Conservation (phyloP, 2,329 filamentous ascomycete species). For the Parafenestella ontariensis region DNA sequence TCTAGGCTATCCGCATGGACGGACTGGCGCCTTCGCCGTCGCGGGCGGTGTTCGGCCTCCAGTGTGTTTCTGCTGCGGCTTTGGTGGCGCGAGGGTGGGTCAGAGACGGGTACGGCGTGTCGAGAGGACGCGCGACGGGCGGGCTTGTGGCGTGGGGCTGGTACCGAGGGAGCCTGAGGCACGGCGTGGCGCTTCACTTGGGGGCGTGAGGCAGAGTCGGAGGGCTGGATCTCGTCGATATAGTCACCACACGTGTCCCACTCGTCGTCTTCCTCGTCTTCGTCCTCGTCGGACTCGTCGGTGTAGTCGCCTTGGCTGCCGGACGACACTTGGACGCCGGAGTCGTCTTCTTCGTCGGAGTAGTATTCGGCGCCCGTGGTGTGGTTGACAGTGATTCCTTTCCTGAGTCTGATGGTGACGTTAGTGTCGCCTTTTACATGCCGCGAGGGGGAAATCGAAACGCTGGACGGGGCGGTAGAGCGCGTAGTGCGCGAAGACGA, state of each 20-base stretch:
- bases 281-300: conserved; percentile 32
- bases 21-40: conserved; percentile 44
- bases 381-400: conserved; percentile 50
- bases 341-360: conserved; percentile 44
- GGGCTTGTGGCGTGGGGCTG: conserved; percentile 46
- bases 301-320: conserved; percentile 44
- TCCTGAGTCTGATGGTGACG: conserved; percentile 46
- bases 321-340: conserved; percentile 41
- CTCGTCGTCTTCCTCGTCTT: conserved; percentile 40
- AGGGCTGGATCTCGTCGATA: conserved; percentile 55
- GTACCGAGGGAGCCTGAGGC: conserved; percentile 37
- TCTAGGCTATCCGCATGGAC: conserved; percentile 53
- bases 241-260: conserved; percentile 36
- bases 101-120: conserved; percentile 40
- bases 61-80: conserved; percentile 43
- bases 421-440: conserved; percentile 46
- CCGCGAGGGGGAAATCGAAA: conserved; percentile 38
- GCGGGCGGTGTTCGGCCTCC: conserved; percentile 37
- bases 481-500: conserved; percentile 31
- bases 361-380: conserved; percentile 46
- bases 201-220: conserved; percentile 58
- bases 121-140: conserved; percentile 50
- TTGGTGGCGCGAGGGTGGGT: conserved; percentile 42
- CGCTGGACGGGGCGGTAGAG: conserved; percentile 36
- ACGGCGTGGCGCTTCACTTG: conserved; percentile 36